A percentile compares a stretch with the other conserved stretches of the same genome.
Conservation (phyloP, 805 yeast genomes). For the Saccharomycopsis lassenensis region DNA sequence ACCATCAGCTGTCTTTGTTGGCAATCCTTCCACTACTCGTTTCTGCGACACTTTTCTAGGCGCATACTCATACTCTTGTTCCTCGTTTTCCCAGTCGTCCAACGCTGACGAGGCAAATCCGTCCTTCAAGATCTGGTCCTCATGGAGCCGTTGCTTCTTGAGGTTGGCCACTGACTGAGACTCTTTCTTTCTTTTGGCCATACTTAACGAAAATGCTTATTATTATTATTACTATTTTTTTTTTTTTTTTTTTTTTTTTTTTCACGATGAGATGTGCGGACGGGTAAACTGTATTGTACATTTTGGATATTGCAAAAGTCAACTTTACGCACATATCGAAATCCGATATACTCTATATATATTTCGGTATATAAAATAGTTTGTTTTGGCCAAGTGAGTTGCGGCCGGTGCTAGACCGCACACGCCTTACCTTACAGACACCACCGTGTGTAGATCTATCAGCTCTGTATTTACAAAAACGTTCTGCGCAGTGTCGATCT, state of each 20-base stretch:
- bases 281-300: background rate
- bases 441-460: too few relatives aligned
- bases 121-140: conserved; percentile 8
- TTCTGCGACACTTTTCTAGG: conserved; percentile 50
- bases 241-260: background rate
- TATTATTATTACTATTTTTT: background rate
- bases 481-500: too few relatives aligned
- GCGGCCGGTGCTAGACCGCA: too few relatives aligned
- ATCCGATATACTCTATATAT: too few relatives aligned
- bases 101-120: conserved; percentile 6
- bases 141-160: conserved; percentile 16
- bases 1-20: conserved; percentile 68
- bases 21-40: conserved; percentile 54
- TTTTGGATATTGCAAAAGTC: too few relatives aligned
- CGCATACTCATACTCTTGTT: conserved; percentile 63
- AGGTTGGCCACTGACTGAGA: conserved; percentile 9
- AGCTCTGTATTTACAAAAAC: too few relatives aligned
- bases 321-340: too few relatives aligned
- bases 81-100: conserved; percentile 55
- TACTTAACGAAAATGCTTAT: too few relatives aligned
- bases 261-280: background rate
- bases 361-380: too few relatives aligned
- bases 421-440: too few relatives aligned
- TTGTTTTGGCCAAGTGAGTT: too few relatives aligned
- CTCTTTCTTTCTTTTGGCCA: conserved; percentile 16